A percentile compares a stretch with the other conserved stretches of the same genome.
Evolutionary conservation across 306 rosid genomes (phyloP).

Genomic region (Cercis canadensis): DNA sequence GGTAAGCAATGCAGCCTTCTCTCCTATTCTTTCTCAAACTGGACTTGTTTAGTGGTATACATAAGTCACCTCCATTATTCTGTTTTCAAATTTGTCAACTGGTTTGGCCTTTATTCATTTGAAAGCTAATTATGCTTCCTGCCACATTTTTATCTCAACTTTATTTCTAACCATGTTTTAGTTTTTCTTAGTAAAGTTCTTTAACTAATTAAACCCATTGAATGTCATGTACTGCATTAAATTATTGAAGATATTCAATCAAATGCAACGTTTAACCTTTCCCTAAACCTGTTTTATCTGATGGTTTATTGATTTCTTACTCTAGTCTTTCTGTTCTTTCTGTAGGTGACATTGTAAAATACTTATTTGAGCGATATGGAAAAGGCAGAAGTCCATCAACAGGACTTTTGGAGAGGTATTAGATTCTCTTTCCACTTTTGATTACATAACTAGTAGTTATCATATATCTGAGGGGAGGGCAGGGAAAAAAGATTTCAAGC

Average conservation of each 20-base stretch:
- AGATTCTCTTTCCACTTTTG: slow-evolving; percentile 14
- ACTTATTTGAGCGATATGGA: slow-evolving; percentile 79
- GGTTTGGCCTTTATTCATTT: slow-evolving; percentile 7
- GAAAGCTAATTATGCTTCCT: not conserved
- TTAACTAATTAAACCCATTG: slow-evolving; percentile 5
- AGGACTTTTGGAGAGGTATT: slow-evolving; percentile 84
- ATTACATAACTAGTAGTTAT: not conserved
- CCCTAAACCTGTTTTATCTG: not conserved
- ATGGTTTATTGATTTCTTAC: slow-evolving; percentile 8
- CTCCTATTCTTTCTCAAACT: slow-evolving; percentile 27
- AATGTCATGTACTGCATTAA: not conserved
- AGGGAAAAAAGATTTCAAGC: slow-evolving; percentile 22
- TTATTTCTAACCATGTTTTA: not conserved
- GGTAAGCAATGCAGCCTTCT: slow-evolving; percentile 57
- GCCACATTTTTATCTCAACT: not conserved
- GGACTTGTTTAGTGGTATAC: slow-evolving; percentile 17
- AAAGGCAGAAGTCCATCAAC: slow-evolving; percentile 72
- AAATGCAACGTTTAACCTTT: slow-evolving; percentile 9
- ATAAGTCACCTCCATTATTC: slow-evolving; percentile 7
- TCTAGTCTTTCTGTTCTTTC: slow-evolving; percentile 31
- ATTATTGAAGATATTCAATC: not conserved
- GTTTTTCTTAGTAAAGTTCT: slow-evolving; percentile 22
- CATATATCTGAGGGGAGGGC: slow-evolving; percentile 11
- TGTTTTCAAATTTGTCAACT: slow-evolving; percentile 3
- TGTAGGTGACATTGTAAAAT: slow-evolving; percentile 86